Conservation (phyloP, 2,329 filamentous ascomycete species). For the Microcera coccophila region DNA sequence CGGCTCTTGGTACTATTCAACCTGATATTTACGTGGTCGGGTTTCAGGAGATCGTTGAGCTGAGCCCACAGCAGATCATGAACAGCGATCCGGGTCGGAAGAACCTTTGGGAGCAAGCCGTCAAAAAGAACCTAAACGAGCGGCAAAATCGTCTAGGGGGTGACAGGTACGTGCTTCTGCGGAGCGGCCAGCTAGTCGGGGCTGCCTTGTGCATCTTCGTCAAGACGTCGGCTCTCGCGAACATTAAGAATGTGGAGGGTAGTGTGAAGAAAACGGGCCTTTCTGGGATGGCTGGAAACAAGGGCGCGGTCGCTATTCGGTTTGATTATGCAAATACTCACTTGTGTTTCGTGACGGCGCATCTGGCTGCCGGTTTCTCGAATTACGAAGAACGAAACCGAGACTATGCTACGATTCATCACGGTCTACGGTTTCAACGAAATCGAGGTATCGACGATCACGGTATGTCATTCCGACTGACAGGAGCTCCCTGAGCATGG, state of each 20-base stretch:
- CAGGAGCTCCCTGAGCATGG: too few relatives aligned
- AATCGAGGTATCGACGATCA: conserved; percentile 91
- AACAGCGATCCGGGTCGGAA: conserved; percentile 88
- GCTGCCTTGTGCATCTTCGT: conserved; percentile 91
- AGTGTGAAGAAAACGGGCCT: conserved; percentile 91
- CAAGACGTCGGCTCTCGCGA: conserved; percentile 67
- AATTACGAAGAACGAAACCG: conserved; percentile 96
- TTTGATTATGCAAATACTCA: conserved; percentile 92
- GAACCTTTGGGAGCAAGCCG: conserved; percentile 79
- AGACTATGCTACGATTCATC: conserved; percentile 85
- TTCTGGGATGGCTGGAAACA: conserved; percentile 97
- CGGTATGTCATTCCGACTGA: conserved; percentile 49
- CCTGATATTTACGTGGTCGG: conserved; percentile 87
- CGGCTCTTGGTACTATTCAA: conserved; percentile 52
- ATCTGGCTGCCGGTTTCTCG: conserved; percentile 90
- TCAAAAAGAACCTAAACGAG: conserved; percentile 71
- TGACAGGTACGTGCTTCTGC: conserved; percentile 81
- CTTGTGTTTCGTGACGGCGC: conserved; percentile 92
- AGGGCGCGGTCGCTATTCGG: conserved; percentile 92
- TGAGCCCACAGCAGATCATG: conserved; percentile 98
- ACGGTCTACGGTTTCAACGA: conserved; percentile 83
- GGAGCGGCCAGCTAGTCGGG: conserved; percentile 91
- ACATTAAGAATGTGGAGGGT: conserved; percentile 96
- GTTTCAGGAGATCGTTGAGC: conserved; percentile 97
- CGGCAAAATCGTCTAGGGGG: conserved; percentile 61